Conservation (phyloP, 2,329 filamentous ascomycete species). For the Alternaria consortialis region DNA sequence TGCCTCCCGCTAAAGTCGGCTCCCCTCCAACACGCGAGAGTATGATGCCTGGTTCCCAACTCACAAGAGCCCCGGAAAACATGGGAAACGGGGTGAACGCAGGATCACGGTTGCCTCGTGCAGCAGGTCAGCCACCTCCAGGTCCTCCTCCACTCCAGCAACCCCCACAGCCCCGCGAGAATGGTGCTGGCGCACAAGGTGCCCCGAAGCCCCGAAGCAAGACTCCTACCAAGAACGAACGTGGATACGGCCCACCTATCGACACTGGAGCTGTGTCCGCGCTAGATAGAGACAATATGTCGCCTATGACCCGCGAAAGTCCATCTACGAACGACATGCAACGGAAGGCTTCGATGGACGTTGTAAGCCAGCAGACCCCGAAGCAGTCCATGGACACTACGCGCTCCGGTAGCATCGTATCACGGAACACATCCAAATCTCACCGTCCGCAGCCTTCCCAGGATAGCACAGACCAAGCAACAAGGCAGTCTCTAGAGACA, state of each 20-base stretch:
- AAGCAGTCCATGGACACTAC: slow-evolving; percentile 50
- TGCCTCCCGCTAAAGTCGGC: slow-evolving; percentile 47
- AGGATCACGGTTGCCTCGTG: slow-evolving; percentile 67
- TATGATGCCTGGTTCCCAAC: slow-evolving; percentile 44
- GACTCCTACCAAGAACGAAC: slow-evolving; percentile 61
- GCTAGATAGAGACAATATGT: slow-evolving; percentile 58
- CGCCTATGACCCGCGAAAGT: slow-evolving; percentile 56
- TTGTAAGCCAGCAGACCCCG: slow-evolving; percentile 36
- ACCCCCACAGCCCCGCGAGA: slow-evolving; percentile 64
- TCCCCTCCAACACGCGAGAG: slow-evolving; percentile 55
- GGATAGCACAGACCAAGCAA: slow-evolving; percentile 59
- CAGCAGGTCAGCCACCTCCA: slow-evolving; percentile 66
- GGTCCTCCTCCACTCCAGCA: slow-evolving; percentile 73
- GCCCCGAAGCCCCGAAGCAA: slow-evolving; percentile 53
- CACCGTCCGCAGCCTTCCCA: slow-evolving; percentile 69
- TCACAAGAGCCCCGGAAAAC: slow-evolving; percentile 49
- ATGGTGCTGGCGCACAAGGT: slow-evolving; percentile 42
- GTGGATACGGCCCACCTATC: slow-evolving; percentile 54
- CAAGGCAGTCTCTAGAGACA: slow-evolving; percentile 44
- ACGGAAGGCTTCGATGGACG: slow-evolving; percentile 43
- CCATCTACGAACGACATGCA: slow-evolving; percentile 36
- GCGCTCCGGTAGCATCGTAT: slow-evolving; percentile 45
- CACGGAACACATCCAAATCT: slow-evolving; percentile 50
- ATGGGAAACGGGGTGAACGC: slow-evolving; percentile 43
- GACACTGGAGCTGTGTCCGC: slow-evolving; percentile 53